These are phyloP conservation scores for Lactarius quietus DNA, from an alignment of 768 basidiomycete genomes.

Conservation along the genomic window DNA sequence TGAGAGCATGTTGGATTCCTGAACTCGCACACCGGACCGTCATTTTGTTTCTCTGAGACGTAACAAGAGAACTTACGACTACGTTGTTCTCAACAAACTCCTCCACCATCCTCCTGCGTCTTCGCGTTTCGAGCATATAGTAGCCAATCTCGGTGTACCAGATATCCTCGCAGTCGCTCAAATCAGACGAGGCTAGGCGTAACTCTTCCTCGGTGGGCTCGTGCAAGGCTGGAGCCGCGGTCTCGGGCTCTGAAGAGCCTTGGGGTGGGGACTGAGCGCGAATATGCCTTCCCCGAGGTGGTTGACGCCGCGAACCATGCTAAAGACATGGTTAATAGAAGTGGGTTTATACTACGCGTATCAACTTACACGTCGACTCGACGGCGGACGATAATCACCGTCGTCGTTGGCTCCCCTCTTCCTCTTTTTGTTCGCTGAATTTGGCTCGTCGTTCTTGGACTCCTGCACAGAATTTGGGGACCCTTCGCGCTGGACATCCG, in stretches of 20 bases:
- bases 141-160: slow-evolving; percentile 68
- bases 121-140: slow-evolving; percentile 69
- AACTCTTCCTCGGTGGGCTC: slow-evolving; percentile 41
- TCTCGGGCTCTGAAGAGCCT: slow-evolving; percentile 31
- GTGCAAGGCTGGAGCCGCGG: slow-evolving; percentile 32
- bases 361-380: slow-evolving; percentile 53
- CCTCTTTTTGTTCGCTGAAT: slow-evolving; percentile 43
- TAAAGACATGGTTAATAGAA: slow-evolving; percentile 16
- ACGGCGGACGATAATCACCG: slow-evolving; percentile 50
- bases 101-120: slow-evolving; percentile 68
- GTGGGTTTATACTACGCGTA: slow-evolving; percentile 11
- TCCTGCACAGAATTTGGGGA: slow-evolving; percentile 33
- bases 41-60: background rate
- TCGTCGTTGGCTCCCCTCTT: slow-evolving; percentile 49
- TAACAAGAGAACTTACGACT: slow-evolving; percentile 43
- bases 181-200: slow-evolving; percentile 62
- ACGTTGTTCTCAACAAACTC: slow-evolving; percentile 68
- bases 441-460: slow-evolving; percentile 22
- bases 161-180: slow-evolving; percentile 76
- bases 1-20: slow-evolving; percentile 73
- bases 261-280: slow-evolving; percentile 29
- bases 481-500: slow-evolving; percentile 34
- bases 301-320: slow-evolving; percentile 31
- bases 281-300: slow-evolving; percentile 38
- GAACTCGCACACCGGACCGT: slow-evolving; percentile 17